phyloP scores from a whole-genome alignment of 2,329 filamentous ascomycete species.

The Curvularia hawaiiensis region DNA sequence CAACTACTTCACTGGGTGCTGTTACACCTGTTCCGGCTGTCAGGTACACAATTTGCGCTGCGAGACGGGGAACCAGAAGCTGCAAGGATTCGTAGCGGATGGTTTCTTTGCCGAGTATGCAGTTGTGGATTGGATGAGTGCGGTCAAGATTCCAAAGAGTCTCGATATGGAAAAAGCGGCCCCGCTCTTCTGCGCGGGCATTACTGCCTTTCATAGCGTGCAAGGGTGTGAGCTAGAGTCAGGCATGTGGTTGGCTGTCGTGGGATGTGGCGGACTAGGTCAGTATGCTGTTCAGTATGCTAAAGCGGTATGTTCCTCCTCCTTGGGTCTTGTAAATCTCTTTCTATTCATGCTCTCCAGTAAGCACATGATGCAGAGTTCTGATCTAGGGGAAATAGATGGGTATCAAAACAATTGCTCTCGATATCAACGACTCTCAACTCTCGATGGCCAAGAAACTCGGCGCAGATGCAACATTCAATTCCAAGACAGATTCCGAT shows the following conservation, averaged over 20 bases:
- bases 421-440: conserved; percentile 53
- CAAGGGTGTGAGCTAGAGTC: conserved; percentile 40
- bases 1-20: conserved; percentile 53
- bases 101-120: conserved; percentile 58
- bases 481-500: conserved; percentile 48
- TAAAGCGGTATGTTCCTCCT: conserved; percentile 40
- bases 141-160: conserved; percentile 47
- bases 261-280: conserved; percentile 54
- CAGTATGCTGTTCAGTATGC: conserved; percentile 56
- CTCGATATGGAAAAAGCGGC: conserved; percentile 46
- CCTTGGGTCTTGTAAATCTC: neutral
- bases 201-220: conserved; percentile 49
- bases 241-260: conserved; percentile 50
- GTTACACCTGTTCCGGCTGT: conserved; percentile 56
- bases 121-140: conserved; percentile 54
- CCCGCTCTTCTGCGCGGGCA: conserved; percentile 58
- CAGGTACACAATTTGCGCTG: conserved; percentile 52
- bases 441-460: conserved; percentile 48
- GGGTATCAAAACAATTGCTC: conserved; percentile 51
- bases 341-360: too few relatives aligned
- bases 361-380: too few relatives aligned
- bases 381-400: conserved; percentile 27
- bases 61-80: conserved; percentile 46
- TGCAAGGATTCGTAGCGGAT: conserved; percentile 52
- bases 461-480: conserved; percentile 52